These are phyloP conservation scores for Claviceps citrina DNA, from an alignment of 2,329 filamentous ascomycete genomes.

Conservation along the genomic window DNA sequence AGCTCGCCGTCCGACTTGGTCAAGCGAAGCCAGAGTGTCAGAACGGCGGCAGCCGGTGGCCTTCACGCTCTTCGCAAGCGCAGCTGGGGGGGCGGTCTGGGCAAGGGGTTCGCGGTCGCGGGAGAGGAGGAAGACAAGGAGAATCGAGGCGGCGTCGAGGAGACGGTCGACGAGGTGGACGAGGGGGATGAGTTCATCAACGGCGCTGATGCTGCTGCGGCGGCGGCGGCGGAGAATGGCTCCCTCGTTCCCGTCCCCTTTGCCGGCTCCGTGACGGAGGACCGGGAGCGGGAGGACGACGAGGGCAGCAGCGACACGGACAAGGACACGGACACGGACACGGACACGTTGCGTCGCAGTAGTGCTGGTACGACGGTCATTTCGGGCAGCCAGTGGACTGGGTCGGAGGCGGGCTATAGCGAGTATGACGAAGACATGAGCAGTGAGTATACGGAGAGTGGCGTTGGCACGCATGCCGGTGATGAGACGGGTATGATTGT, in stretches of 20 bases:
- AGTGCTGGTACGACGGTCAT: slow-evolving; percentile 35
- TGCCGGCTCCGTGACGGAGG: slow-evolving; percentile 8
- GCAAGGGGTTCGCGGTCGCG: slow-evolving; percentile 36
- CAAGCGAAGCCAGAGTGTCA: slow-evolving; percentile 65
- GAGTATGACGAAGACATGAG: slow-evolving; percentile 26
- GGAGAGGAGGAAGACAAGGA: slow-evolving; percentile 46
- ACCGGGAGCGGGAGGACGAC: slow-evolving; percentile 2
- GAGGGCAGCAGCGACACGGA: too few relatives aligned
- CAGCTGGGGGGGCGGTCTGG: slow-evolving; percentile 46
- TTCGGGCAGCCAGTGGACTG: slow-evolving; percentile 24
- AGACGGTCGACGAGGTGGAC: slow-evolving; percentile 50
- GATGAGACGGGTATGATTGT: slow-evolving; percentile 22
- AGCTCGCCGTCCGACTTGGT: slow-evolving; percentile 51
- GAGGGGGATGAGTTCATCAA: slow-evolving; percentile 27
- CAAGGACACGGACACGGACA: too few relatives aligned
- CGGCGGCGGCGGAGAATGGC: slow-evolving; percentile 4
- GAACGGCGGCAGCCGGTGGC: slow-evolving; percentile 40
- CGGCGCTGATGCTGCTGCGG: slow-evolving; percentile 7
- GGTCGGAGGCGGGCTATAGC: slow-evolving; percentile 22
- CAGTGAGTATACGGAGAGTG: slow-evolving; percentile 36
- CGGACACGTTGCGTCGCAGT: slow-evolving; percentile 31
- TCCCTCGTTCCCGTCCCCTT: too few relatives aligned
- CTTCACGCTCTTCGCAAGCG: slow-evolving; percentile 46
- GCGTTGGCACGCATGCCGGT: slow-evolving; percentile 8
- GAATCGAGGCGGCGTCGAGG: slow-evolving; percentile 43